Percentiles rank a stretch among this genome's conserved stretches.
phyloP scores from a whole-genome alignment of 768 basidiomycete genomes.

The Phaeotremella fagi region DNA sequence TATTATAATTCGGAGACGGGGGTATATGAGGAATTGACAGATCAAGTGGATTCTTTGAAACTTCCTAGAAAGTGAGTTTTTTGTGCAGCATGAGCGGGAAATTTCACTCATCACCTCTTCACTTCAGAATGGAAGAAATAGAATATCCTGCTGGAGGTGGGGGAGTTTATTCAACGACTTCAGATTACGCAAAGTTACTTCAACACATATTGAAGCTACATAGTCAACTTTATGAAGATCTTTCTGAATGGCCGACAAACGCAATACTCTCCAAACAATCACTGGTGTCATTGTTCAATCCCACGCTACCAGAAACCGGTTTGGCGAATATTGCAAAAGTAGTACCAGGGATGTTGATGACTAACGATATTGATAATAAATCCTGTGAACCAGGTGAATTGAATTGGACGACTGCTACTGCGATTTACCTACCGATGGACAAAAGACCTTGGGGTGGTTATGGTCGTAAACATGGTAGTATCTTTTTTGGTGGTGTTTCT shows the following conservation, averaged over 20 bases:
- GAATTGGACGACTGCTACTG: constrained; percentile 37
- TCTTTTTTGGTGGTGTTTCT: constrained; percentile 35
- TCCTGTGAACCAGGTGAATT: constrained; percentile 14
- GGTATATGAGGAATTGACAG: constrained; percentile 20
- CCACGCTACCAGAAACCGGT: constrained; percentile 19
- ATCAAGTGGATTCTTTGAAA: constrained; percentile 22
- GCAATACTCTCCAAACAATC: constrained; percentile 14
- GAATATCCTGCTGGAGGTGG: constrained; percentile 43
- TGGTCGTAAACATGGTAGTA: constrained; percentile 25
- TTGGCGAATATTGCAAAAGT: neutral
- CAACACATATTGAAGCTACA: constrained; percentile 27
- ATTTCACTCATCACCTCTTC: too few relatives aligned
- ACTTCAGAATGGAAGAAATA: constrained; percentile 27
- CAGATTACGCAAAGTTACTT: constrained; percentile 29
- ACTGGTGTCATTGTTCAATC: constrained; percentile 23
- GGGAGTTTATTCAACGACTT: constrained; percentile 30
- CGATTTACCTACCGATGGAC: constrained; percentile 18
- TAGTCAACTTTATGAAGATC: neutral
- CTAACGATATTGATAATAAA: constrained; percentile 7
- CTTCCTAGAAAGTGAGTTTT: constrained; percentile 31
- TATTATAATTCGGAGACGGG: neutral
- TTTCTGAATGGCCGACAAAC: neutral
- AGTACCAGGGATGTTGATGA: neutral
- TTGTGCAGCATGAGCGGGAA: neutral
- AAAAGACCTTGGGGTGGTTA: constrained; percentile 15